Evolutionary conservation across 225 moss, liverwort and hornwort genomes (phyloP), one percentile per base, ranked within the genome.

Genomic region (Climacium dendroides): DNA sequence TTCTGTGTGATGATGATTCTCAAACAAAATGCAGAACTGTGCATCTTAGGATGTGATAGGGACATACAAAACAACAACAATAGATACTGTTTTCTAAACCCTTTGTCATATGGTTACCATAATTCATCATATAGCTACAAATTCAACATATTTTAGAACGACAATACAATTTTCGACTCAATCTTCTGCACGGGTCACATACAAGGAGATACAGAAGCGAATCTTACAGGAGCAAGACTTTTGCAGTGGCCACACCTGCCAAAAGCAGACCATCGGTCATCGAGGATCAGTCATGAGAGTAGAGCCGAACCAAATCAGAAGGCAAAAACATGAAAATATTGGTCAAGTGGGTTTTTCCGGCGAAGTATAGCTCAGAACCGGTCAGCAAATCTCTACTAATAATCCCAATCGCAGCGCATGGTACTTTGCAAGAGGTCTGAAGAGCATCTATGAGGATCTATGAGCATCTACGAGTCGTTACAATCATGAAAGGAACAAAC

Each of bases 161-260:
- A 81, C 20, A 35, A 64, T 62, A 58, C 32, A 80, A 28, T 64
- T 86, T 76, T 65, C 81, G 65, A 59, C 43, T 64, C 76, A 86
- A 32, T 48, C 53, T 83, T 77, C 72, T 82, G 11, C 35, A 78
- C 78, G 22, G 24, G 28, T 61, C 53, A 86, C n/a, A 50, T 57
- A 76, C 18, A 64, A 83, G 24, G 48, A 47, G 60, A 26, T 37
- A 84, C 29, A 81, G 88, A 88, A 59, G 54, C 22, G 32, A 62
- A 88, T 90, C 96, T 90, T 95, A 98, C 98, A 65, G 98, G 98
- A 78, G 96, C 94, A 74, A 99, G 94, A 91, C 93, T 97, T 92
- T 99, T 99, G 97, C 98, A 99, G 88, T 99, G 98, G 87, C 98
- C 98, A 87, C 98, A 99, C 98, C 98, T 99, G 95, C 92, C 91